These are phyloP conservation scores for Colletotrichum nymphaeae DNA, from an alignment of 2,329 filamentous ascomycete species.

Conservation along the genomic window DNA sequence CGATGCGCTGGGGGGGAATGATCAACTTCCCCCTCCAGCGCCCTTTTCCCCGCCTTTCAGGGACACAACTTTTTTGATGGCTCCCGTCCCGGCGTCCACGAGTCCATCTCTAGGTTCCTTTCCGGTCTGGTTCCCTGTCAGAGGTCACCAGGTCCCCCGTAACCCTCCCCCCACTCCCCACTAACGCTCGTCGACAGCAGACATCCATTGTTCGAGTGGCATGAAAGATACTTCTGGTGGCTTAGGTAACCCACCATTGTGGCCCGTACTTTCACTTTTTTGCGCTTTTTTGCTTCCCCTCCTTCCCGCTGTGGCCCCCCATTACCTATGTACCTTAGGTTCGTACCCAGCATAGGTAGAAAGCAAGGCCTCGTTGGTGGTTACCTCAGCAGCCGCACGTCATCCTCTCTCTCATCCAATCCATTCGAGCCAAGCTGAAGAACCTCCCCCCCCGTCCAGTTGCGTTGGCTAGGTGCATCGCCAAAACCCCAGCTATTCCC, in stretches of 20 bases:
- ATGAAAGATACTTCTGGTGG: background rate
- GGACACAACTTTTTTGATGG: background rate
- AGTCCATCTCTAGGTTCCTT: background rate
- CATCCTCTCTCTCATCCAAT: slow-evolving; percentile 17
- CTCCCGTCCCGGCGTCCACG: background rate
- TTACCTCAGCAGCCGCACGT: slow-evolving; percentile 34
- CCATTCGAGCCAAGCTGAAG: background rate
- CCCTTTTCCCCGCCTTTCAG: slow-evolving; percentile 21
- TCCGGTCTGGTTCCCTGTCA: background rate
- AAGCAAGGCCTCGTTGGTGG: background rate
- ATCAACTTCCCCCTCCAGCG: slow-evolving; percentile 18
- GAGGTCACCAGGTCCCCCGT: slow-evolving; percentile 9
- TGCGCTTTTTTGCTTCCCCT: background rate
- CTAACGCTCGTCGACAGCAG: background rate
- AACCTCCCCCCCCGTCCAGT: background rate
- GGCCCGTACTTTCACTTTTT: background rate
- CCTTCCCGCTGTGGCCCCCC: no score
- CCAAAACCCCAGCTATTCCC: background rate
- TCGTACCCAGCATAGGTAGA: no score
- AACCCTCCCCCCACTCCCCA: slow-evolving; percentile 5
- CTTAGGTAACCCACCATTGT: background rate
- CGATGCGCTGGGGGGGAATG: background rate
- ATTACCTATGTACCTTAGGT: no score
- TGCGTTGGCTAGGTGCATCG: background rate
- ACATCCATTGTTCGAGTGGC: no score